Percentiles rank a stretch among this genome's conserved stretches.
phyloP scores from a whole-genome alignment of 345 rosid genomes.

The Lagerstroemia speciosa region DNA sequence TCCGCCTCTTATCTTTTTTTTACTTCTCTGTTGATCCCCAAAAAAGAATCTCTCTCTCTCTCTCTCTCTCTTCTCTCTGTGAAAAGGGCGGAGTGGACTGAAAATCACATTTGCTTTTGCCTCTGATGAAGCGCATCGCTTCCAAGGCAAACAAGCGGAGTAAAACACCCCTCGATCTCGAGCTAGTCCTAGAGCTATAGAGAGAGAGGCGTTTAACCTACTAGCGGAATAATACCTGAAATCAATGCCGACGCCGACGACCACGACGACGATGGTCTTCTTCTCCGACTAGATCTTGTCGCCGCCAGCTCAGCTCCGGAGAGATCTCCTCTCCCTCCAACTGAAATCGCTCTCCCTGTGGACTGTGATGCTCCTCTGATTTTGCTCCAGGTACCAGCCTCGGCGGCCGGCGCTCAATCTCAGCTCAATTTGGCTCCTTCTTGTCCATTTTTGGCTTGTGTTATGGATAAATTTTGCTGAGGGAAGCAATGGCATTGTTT shows the following conservation, averaged over 20 bases:
- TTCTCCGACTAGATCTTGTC: constrained; percentile 9
- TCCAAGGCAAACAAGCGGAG: constrained; percentile 31
- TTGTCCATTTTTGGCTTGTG: neutral
- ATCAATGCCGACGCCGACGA: neutral
- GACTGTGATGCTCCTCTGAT: constrained; percentile 10
- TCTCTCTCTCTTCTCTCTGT: neutral
- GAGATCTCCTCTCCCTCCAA: neutral
- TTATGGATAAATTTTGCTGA: neutral
- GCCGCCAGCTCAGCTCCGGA: neutral
- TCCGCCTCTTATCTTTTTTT: neutral
- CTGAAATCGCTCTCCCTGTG: neutral
- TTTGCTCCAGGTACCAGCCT: constrained; percentile 1
- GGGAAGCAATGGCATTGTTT: neutral
- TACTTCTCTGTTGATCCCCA: neutral
- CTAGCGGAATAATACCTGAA: too few species aligned
- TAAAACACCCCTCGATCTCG: neutral
- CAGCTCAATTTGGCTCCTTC: neutral
- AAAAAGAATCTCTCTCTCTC: constrained; percentile 1
- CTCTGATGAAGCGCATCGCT: constrained; percentile 39
- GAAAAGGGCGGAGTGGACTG: constrained; percentile 5
- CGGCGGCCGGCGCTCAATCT: neutral
- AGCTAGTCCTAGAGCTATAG: neutral
- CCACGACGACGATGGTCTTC: constrained; percentile 12
- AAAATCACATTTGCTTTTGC: constrained; percentile 17
- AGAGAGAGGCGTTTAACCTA: neutral